A percentile compares a stretch with the other conserved stretches of the same genome.
phyloP scores from a whole-genome alignment of 2,329 filamentous ascomycete species.

The Metarhizium robertsii region DNA sequence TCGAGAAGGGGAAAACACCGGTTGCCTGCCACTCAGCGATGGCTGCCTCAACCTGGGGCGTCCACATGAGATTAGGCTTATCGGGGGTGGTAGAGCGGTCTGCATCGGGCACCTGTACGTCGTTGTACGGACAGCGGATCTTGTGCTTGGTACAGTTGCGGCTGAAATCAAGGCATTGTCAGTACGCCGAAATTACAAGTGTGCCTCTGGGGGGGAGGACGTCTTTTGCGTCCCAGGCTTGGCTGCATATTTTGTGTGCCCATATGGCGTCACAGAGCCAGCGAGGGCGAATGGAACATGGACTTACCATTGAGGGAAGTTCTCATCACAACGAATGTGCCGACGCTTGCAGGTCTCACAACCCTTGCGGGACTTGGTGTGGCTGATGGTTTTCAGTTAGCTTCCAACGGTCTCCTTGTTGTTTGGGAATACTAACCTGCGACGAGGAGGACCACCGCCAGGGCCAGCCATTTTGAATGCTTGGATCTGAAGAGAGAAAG shows the following conservation, averaged over 20 bases:
- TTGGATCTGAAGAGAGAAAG: slow-evolving; percentile 1
- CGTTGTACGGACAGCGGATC: slow-evolving; percentile 96
- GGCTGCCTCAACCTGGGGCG: slow-evolving; percentile 70
- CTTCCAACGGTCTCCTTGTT: slow-evolving; percentile 4
- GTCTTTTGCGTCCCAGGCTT: background rate
- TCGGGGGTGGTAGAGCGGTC: slow-evolving; percentile 51
- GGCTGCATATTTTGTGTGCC: background rate
- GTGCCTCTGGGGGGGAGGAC: background rate
- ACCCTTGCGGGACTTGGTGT: slow-evolving; percentile 97
- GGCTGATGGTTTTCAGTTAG: slow-evolving; percentile 41
- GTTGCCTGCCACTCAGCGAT: slow-evolving; percentile 79
- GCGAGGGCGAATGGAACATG: background rate
- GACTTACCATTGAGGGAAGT: slow-evolving; percentile 87
- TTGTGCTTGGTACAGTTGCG: slow-evolving; percentile 99
- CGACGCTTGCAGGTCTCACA: slow-evolving; percentile 97
- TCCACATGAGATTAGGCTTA: slow-evolving; percentile 70
- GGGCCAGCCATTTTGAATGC: slow-evolving; percentile 70
- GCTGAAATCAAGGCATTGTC: slow-evolving; percentile 35
- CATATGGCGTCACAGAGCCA: slow-evolving; percentile 2
- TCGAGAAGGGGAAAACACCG: slow-evolving; percentile 76
- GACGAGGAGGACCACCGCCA: slow-evolving; percentile 82
- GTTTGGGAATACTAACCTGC: slow-evolving; percentile 38
- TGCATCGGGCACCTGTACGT: slow-evolving; percentile 58
- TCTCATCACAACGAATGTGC: slow-evolving; percentile 97
- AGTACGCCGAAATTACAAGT: slow-evolving; percentile 2